Conservation (phyloP, 2,329 filamentous ascomycete genomes). For the Stachybotrys chlorohalonatus region DNA sequence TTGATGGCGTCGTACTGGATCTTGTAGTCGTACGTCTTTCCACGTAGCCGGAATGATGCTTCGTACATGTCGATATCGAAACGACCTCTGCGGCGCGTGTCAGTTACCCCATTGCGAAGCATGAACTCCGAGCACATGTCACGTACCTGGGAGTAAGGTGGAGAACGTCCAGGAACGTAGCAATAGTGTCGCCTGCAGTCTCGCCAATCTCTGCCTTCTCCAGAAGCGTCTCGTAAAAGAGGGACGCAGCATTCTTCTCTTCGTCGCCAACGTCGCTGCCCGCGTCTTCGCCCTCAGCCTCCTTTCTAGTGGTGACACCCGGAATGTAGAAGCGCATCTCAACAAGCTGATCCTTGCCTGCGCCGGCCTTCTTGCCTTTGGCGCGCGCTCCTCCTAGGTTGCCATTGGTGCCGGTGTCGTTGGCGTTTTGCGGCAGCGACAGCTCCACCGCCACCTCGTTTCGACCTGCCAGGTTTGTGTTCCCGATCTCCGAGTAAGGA, state of each 20-base stretch:
- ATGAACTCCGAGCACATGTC: not conserved
- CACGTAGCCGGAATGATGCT: slow-evolving; percentile 88
- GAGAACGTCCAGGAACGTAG: slow-evolving; percentile 91
- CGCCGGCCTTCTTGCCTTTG: slow-evolving; percentile 82
- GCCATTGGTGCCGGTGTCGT: slow-evolving; percentile 65
- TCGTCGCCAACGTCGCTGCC: slow-evolving; percentile 53
- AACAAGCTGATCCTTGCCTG: slow-evolving; percentile 83
- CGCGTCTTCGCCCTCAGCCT: slow-evolving; percentile 58
- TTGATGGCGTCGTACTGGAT: slow-evolving; percentile 97
- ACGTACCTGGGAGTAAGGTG: slow-evolving; percentile 85
- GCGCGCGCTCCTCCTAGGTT: slow-evolving; percentile 63
- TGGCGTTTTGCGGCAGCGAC: slow-evolving; percentile 61
- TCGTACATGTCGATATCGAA: slow-evolving; percentile 99
- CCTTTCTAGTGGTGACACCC: slow-evolving; percentile 74
- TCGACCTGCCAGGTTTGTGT: slow-evolving; percentile 94
- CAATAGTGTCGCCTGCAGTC: slow-evolving; percentile 95
- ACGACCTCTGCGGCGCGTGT: slow-evolving; percentile 59
- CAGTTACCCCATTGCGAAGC: slow-evolving; percentile 10
- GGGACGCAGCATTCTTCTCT: slow-evolving; percentile 87
- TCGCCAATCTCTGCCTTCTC: slow-evolving; percentile 99
- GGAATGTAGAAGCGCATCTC: slow-evolving; percentile 99
- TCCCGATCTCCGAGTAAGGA: slow-evolving; percentile 93
- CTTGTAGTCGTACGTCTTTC: slow-evolving; percentile 99
- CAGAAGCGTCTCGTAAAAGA: slow-evolving; percentile 98
- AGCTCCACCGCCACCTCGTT: slow-evolving; percentile 98